Base-by-base conservation (phyloP, 257 asterid genomes). In the Plantago elongata region DNA sequence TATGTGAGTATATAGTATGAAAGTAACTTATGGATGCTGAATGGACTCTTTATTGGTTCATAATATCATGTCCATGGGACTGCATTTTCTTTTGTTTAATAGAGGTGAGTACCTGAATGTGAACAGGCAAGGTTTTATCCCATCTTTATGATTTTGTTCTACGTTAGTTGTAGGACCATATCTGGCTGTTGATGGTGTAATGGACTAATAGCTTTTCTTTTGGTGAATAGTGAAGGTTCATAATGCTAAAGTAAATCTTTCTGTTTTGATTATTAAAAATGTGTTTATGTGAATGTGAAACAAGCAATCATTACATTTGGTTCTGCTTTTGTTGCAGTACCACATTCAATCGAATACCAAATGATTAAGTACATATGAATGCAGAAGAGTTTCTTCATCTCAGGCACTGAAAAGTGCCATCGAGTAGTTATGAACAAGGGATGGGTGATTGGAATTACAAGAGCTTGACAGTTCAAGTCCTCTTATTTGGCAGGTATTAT, bases 381-480 rank as follows among this genome's bases (percentile, higher is more conserved):
- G 55, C 48, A 13, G 7, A 50, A 12, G 11, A 38, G 49, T 22
- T 37, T 48, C 43, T 0, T 18, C 13, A 47, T 52, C 37, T 58
- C 54, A 48, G 62, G 54, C 50, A 68, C 66, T 18, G n/a, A 14
- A 51, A 44, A 11, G 27, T 40, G 61, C 7, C 59, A 7, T 54
- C 55, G 49, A 40, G 42, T 34, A 54, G 17, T 62, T 30, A 48
- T 37, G 34, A 40, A n/a, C 11, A 38, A 43, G 62, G 62, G 30
- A 55, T 54, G 54, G 60, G 42, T 12, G 52, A 49, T 45, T 13
- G 38, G 11, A 9, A 30, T 49, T 45, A 15, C 11, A 13, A 50
- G 46, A 14, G 27, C 27, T 14, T 11, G 16, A 52, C 13, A 61
- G 7, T 37, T 67, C 76, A 61, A 11, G 45, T 60, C 64, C 54